Conservation (phyloP, 192 early-diverging fungal genomes). For the Podila minutissima region DNA sequence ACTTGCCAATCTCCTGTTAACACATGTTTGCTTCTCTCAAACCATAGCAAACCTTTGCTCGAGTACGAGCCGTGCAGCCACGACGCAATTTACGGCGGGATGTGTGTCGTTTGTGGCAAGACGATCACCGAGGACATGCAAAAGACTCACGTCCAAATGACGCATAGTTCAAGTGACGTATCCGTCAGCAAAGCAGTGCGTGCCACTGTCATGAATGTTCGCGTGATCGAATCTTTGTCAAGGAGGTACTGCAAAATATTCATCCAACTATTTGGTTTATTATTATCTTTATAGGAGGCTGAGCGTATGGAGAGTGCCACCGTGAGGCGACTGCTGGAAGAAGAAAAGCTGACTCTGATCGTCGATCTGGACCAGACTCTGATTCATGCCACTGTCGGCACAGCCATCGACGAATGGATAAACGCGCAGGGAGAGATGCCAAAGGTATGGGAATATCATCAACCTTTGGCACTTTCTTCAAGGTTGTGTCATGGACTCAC, state of each 20-base stretch:
- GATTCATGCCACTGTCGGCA: slow-evolving; percentile 90
- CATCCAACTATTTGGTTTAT: too few species aligned
- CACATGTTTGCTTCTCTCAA: not conserved
- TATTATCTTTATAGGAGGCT: slow-evolving; percentile 63
- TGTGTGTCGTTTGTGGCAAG: slow-evolving; percentile 30
- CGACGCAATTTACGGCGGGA: slow-evolving; percentile 28
- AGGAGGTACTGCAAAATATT: too few species aligned
- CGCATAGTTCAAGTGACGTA: slow-evolving; percentile 38
- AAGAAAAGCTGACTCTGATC: slow-evolving; percentile 85
- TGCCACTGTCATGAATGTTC: not conserved
- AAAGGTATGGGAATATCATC: slow-evolving; percentile 1
- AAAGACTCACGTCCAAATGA: slow-evolving; percentile 33
- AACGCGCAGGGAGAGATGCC: slow-evolving; percentile 46
- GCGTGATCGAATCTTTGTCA: too few species aligned
- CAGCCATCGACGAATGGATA: slow-evolving; percentile 80
- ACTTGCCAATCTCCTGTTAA: not conserved
- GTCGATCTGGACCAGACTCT: slow-evolving; percentile 98
- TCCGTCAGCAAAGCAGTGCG: slow-evolving; percentile 35
- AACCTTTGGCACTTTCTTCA: not conserved
- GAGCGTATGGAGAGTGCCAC: slow-evolving; percentile 76
- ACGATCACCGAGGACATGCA: not conserved
- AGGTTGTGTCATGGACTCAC: not conserved
- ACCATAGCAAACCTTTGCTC: slow-evolving; percentile 12
- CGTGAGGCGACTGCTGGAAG: slow-evolving; percentile 67
- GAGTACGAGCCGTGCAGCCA: slow-evolving; percentile 42